Percentiles rank a stretch among this genome's conserved stretches.
Conservation (phyloP, 2,329 filamentous ascomycete genomes). For the Trichoderma citrinoviride region DNA sequence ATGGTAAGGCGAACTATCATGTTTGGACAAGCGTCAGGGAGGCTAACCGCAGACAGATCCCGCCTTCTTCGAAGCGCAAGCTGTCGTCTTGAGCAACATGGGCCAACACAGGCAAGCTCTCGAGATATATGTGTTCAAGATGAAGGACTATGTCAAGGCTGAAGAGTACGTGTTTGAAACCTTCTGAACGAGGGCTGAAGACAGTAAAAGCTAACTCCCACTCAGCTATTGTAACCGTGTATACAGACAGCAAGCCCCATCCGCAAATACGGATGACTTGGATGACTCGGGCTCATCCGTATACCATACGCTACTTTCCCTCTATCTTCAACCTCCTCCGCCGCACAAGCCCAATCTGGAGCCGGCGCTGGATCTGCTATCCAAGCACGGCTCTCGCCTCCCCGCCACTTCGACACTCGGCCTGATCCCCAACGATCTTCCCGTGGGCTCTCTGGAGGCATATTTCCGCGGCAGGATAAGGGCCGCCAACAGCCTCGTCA, state of each 20-base stretch:
- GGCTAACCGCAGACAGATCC: constrained; percentile 55
- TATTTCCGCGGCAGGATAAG: constrained; percentile 93
- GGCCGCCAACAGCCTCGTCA: constrained; percentile 76
- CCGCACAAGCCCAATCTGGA: constrained; percentile 69
- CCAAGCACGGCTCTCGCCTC: constrained; percentile 85
- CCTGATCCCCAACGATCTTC: constrained; percentile 77
- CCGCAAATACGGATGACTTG: constrained; percentile 35
- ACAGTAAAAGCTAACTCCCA: neutral
- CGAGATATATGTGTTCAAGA: constrained; percentile 96
- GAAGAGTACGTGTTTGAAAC: constrained; percentile 70
- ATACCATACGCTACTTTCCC: constrained; percentile 83
- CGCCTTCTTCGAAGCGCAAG: constrained; percentile 82
- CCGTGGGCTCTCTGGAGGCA: constrained; percentile 74
- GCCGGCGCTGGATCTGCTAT: constrained; percentile 83
- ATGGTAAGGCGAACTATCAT: constrained; percentile 55
- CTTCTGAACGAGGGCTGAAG: neutral
- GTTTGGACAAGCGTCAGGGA: too few species aligned
- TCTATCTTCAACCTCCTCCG: constrained; percentile 80
- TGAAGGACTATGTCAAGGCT: constrained; percentile 81
- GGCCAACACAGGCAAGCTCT: constrained; percentile 91
- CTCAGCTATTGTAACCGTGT: constrained; percentile 82
- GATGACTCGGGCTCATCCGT: constrained; percentile 68
- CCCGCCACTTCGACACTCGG: constrained; percentile 83
- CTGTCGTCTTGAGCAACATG: constrained; percentile 91
- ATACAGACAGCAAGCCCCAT: constrained; percentile 59